A percentile compares a stretch with the other conserved stretches of the same genome.
Evolutionary conservation across 1,284 basidiomycete genomes (phyloP).

Genomic region (Sparassis latifolia): DNA sequence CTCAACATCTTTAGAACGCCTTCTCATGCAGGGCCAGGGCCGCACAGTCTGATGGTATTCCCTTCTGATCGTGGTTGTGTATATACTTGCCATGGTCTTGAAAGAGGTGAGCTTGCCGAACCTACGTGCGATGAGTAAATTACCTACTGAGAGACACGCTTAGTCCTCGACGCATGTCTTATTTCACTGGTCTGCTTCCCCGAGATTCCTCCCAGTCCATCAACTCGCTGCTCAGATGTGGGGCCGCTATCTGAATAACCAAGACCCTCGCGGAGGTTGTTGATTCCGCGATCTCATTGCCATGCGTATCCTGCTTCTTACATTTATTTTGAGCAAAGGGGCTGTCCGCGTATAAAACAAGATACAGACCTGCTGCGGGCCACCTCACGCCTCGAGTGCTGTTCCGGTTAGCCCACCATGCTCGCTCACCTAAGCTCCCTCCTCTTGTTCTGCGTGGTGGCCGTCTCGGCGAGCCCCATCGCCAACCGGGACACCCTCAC

Average conservation of each 20-base stretch:
- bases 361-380: neutral
- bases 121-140: too few relatives aligned
- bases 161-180: too few relatives aligned
- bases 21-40: too few relatives aligned
- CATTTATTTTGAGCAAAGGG: neutral
- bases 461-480: constrained; percentile 16
- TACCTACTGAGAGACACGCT: too few relatives aligned
- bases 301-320: neutral
- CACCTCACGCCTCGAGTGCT: neutral
- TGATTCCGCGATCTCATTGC: neutral
- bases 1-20: too few relatives aligned
- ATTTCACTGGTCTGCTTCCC: too few relatives aligned
- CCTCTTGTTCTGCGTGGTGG: constrained; percentile 11
- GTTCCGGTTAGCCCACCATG: constrained; percentile 10
- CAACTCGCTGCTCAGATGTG: neutral
- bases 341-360: neutral
- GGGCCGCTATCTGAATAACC: neutral
- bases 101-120: too few relatives aligned
- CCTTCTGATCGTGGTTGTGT: too few relatives aligned
- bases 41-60: too few relatives aligned
- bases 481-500: constrained; percentile 14
- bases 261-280: neutral
- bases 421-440: constrained; percentile 12
- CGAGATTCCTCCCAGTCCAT: too few relatives aligned
- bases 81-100: too few relatives aligned